phyloP scores from a whole-genome alignment of 2,329 filamentous ascomycete species.

The Arthrinium puccinioides region DNA sequence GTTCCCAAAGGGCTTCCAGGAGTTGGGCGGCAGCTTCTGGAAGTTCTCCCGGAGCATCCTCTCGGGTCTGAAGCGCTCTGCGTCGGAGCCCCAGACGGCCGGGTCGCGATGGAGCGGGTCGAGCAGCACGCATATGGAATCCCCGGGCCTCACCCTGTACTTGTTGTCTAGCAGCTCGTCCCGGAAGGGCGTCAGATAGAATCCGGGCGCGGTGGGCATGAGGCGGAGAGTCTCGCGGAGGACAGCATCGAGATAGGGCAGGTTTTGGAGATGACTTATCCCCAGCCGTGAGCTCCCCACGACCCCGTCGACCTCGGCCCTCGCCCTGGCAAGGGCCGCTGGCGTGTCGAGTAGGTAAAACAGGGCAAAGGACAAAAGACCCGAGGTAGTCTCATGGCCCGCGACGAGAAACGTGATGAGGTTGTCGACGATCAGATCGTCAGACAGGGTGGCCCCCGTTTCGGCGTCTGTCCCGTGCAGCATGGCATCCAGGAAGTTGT shows the following conservation, averaged over 20 bases:
- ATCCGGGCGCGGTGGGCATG: conserved; percentile 39
- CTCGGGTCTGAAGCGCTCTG: conserved; percentile 51
- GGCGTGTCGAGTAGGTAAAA: conserved; percentile 44
- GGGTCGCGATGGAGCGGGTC: conserved; percentile 46
- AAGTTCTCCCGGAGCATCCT: conserved; percentile 51
- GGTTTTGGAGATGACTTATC: conserved; percentile 37
- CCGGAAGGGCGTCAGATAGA: conserved; percentile 31
- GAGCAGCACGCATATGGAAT: conserved; percentile 36
- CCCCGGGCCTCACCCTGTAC: conserved; percentile 39
- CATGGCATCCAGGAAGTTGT: too few species aligned
- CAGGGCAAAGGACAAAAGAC: conserved; percentile 39
- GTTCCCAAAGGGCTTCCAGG: conserved; percentile 47
- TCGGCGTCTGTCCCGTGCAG: too few species aligned
- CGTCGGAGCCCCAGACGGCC: conserved; percentile 47
- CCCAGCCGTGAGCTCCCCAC: conserved; percentile 35
- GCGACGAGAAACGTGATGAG: conserved; percentile 39
- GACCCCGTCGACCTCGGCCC: conserved; percentile 44
- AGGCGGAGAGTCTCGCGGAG: conserved; percentile 48
- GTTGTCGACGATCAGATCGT: conserved; percentile 62
- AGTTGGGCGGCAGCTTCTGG: conserved; percentile 27
- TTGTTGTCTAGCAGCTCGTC: conserved; percentile 42
- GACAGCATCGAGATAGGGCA: conserved; percentile 43
- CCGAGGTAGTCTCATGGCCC: conserved; percentile 48
- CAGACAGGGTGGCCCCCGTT: too few species aligned
- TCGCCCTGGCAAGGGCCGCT: conserved; percentile 35